Evolutionary conservation across 2,329 filamentous ascomycete species (phyloP).

Genomic region (Ascochyta pisi): DNA sequence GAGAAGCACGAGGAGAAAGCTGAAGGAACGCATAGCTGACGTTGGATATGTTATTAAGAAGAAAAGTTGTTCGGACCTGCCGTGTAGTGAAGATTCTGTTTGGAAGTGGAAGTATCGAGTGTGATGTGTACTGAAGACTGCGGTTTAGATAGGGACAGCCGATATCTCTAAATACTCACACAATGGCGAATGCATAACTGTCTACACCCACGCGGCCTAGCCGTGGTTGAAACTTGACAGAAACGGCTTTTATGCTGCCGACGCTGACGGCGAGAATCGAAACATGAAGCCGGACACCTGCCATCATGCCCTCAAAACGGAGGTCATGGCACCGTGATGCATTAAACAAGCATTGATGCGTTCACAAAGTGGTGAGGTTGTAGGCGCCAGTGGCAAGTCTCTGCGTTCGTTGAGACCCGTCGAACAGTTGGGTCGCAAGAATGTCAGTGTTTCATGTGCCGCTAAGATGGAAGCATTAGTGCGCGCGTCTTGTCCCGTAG

Average conservation of each 20-base stretch:
- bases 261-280: conserved; percentile 1
- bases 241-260: conserved; percentile 15
- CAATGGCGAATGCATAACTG: conserved; percentile 2
- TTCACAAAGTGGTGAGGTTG: background rate
- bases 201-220: conserved; percentile 27
- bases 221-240: conserved; percentile 28
- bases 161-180: conserved; percentile 1
- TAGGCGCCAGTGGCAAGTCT: background rate
- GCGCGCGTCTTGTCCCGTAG: conserved; percentile 25
- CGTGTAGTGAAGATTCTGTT: background rate
- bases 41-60: background rate
- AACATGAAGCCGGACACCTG: conserved; percentile 1
- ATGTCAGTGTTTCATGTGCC: conserved; percentile 34
- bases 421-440: conserved; percentile 1
- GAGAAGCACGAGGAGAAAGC: conserved; percentile 24
- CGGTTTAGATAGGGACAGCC: background rate
- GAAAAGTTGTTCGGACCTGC: conserved; percentile 23
- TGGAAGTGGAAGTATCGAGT: conserved; percentile 10
- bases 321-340: conserved; percentile 7
- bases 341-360: conserved; percentile 6
- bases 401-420: conserved; percentile 1
- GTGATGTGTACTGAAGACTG: conserved; percentile 4
- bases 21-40: conserved; percentile 26
- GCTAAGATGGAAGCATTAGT: conserved; percentile 26
- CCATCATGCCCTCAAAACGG: background rate